Evolutionary conservation across 148 eudicot genomes (phyloP).

Genomic region (Silene latifolia): DNA sequence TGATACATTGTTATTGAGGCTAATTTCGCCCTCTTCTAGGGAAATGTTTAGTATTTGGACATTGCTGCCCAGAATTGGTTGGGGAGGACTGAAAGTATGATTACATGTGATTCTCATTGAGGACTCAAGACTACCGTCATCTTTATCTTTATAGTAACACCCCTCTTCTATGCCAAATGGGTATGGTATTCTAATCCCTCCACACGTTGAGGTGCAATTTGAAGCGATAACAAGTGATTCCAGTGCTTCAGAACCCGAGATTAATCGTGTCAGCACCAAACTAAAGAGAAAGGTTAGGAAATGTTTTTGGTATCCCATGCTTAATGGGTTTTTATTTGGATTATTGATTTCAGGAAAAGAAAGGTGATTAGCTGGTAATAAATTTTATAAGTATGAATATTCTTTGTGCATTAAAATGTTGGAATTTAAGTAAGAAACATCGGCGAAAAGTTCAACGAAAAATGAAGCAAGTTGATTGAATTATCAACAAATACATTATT

Average conservation of each 20-base stretch:
- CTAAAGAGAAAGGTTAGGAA: background rate
- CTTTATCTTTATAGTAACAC: too few species aligned
- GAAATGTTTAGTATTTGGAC: background rate
- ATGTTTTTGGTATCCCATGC: too few species aligned
- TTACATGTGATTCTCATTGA: too few species aligned
- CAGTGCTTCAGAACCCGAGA: background rate
- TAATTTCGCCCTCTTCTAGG: background rate
- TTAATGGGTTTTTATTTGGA: background rate
- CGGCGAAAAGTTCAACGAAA: too few species aligned
- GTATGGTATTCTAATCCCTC: slow-evolving; percentile 20
- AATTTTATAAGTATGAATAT: too few species aligned
- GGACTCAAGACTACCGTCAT: too few species aligned
- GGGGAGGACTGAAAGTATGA: too few species aligned
- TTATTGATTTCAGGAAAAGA: background rate
- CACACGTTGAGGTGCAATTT: slow-evolving; percentile 18
- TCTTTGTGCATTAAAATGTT: too few species aligned
- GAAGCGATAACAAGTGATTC: slow-evolving; percentile 12
- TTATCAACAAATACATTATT: too few species aligned
- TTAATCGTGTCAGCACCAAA: background rate
- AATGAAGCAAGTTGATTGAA: too few species aligned
- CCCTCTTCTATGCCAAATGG: too few species aligned
- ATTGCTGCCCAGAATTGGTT: background rate
- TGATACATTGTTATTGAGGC: background rate
- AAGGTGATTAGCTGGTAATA: background rate
- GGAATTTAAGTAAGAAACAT: too few species aligned